Evolutionary conservation across 331 rosid species (phyloP).

Genomic region (Cydonia oblonga): DNA sequence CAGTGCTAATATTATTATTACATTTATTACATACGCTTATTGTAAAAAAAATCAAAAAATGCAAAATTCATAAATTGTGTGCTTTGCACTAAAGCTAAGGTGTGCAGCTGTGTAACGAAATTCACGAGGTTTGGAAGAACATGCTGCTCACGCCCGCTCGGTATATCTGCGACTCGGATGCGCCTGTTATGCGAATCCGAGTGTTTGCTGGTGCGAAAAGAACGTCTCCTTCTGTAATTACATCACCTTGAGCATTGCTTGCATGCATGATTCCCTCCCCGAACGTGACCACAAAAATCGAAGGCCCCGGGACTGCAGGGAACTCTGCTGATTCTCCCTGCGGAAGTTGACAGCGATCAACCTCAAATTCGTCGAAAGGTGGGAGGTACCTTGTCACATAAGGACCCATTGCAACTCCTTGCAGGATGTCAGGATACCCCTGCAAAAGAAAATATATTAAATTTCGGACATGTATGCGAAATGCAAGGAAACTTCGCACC

Average conservation of each 20-base stretch:
- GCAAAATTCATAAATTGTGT: slow-evolving; percentile 2
- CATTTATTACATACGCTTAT: neutral
- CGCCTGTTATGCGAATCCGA: slow-evolving; percentile 42
- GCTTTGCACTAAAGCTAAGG: neutral
- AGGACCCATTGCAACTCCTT: slow-evolving; percentile 49
- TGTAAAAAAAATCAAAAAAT: neutral
- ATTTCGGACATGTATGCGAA: neutral
- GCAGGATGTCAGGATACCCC: slow-evolving; percentile 81
- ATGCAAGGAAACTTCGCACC: neutral
- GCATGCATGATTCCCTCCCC: slow-evolving; percentile 61
- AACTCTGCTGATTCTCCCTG: slow-evolving; percentile 39
- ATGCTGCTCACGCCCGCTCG: slow-evolving; percentile 72
- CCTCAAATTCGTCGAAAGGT: slow-evolving; percentile 88
- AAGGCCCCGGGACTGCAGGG: slow-evolving; percentile 70
- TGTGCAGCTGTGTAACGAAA: neutral
- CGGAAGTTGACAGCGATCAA: slow-evolving; percentile 65
- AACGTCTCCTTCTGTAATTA: slow-evolving; percentile 60
- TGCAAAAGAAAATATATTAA: slow-evolving; percentile 15
- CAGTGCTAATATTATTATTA: slow-evolving; percentile 12
- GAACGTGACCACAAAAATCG: slow-evolving; percentile 47
- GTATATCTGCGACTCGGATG: slow-evolving; percentile 52
- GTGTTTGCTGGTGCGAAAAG: slow-evolving; percentile 67
- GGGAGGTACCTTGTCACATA: slow-evolving; percentile 57
- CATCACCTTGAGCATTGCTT: slow-evolving; percentile 24
- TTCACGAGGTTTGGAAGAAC: slow-evolving; percentile 33